A percentile compares a stretch with the other conserved stretches of the same genome.
These are phyloP conservation scores for Plasmodium reichenowi DNA, from an alignment of 169 alveolate genomes.

Conservation along the genomic window DNA sequence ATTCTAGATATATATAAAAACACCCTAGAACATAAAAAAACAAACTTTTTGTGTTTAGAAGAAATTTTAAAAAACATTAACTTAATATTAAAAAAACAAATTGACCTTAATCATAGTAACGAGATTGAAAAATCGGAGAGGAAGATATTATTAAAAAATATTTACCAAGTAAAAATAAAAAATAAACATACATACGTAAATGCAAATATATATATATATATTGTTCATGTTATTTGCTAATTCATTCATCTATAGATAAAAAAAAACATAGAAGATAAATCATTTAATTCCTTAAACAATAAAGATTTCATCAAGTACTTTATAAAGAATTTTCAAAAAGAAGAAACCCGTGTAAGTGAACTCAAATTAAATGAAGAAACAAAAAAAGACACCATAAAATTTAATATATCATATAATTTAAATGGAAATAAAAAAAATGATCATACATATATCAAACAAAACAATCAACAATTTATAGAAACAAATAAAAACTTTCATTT, in stretches of 20 bases:
- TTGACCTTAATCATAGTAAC: constrained; percentile 11
- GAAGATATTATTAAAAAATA: constrained; percentile 23
- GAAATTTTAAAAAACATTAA: constrained; percentile 45
- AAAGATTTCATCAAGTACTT: constrained; percentile 17
- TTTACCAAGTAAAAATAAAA: constrained; percentile 15
- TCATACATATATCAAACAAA: not conserved
- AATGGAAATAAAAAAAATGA: constrained; percentile 29
- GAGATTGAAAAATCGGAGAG: constrained; percentile 31
- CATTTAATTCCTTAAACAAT: constrained; percentile 44
- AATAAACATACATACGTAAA: not conserved
- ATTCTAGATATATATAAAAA: constrained; percentile 37
- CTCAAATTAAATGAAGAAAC: not conserved
- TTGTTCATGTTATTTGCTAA: not conserved
- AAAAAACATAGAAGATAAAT: constrained; percentile 50
- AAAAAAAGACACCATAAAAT: not conserved
- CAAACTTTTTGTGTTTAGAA: constrained; percentile 51
- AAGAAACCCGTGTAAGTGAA: not conserved
- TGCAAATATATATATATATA: constrained; percentile 1
- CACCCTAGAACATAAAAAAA: constrained; percentile 51
- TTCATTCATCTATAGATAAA: constrained; percentile 27
- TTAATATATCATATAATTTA: not conserved
- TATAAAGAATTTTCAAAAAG: constrained; percentile 4
- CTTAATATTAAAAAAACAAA: constrained; percentile 30
- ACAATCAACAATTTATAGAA: not conserved
- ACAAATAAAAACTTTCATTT: constrained; percentile 12